Conservation (phyloP, 306 rosid species). For the Quercus agrifolia region DNA sequence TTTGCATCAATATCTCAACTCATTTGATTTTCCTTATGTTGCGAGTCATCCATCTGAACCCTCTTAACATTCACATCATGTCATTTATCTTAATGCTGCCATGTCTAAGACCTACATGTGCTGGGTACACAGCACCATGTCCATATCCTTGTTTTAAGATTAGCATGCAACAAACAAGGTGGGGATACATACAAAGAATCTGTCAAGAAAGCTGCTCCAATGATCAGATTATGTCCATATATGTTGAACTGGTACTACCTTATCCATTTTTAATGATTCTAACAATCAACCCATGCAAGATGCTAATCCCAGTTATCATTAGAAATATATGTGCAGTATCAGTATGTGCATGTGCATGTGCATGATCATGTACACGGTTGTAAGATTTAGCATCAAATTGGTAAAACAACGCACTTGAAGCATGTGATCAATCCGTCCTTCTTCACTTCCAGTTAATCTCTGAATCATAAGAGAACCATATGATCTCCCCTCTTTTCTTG, state of each 20-base stretch:
- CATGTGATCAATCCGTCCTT: constrained; percentile 83
- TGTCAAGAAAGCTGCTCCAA: not conserved
- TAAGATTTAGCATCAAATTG: constrained; percentile 12
- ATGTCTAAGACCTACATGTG: not conserved
- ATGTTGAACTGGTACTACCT: not conserved
- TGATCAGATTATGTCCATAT: not conserved
- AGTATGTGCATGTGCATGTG: not conserved
- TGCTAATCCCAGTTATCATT: not conserved
- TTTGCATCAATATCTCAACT: no score
- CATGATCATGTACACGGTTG: not conserved
- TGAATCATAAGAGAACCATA: constrained; percentile 43
- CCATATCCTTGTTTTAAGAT: not conserved
- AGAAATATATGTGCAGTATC: not conserved
- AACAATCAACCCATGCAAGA: not conserved
- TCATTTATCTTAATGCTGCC: not conserved
- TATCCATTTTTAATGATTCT: not conserved
- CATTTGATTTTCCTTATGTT: not conserved
- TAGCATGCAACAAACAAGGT: not conserved
- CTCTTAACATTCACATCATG: not conserved
- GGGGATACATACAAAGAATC: not conserved
- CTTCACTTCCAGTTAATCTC: constrained; percentile 66
- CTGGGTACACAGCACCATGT: not conserved
- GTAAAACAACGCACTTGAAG: constrained; percentile 67
- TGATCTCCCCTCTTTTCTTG: constrained; percentile 57
- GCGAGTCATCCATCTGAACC: not conserved